phyloP scores from a whole-genome alignment of 345 rosid genomes.

The Lepidium sativum region DNA sequence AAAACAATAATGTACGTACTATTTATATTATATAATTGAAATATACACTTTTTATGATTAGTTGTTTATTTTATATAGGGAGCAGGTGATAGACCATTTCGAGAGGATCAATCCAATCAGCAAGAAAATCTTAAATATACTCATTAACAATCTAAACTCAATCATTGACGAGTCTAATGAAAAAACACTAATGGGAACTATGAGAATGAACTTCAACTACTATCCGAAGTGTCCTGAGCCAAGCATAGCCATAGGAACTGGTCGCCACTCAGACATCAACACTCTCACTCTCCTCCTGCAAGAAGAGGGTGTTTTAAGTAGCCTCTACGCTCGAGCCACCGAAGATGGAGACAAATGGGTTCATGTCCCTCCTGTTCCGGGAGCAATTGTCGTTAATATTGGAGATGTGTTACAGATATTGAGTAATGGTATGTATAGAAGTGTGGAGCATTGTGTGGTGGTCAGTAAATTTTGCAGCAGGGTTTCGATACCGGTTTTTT shows the following conservation, averaged over 20 bases:
- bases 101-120: constrained; percentile 27
- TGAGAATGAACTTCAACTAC: constrained; percentile 34
- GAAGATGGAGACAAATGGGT: constrained; percentile 24
- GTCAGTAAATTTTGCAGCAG: constrained; percentile 17
- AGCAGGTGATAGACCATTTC: constrained; percentile 39
- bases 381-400: constrained; percentile 25
- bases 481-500: constrained; percentile 29
- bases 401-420: constrained; percentile 29
- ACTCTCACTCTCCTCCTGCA: constrained; percentile 36
- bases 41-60: too few relatives aligned
- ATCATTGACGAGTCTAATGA: constrained; percentile 17
- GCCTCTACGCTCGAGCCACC: constrained; percentile 32
- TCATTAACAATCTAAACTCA: constrained; percentile 29
- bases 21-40: too few relatives aligned
- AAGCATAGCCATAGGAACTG: constrained; percentile 28
- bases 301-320: constrained; percentile 20
- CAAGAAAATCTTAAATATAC: constrained; percentile 25
- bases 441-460: constrained; percentile 28
- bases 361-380: constrained; percentile 17
- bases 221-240: constrained; percentile 40
- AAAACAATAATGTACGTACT: too few relatives aligned
- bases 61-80: constrained; percentile 11
- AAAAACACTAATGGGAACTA: constrained; percentile 23
- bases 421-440: constrained; percentile 26
- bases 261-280: constrained; percentile 34